Base-by-base conservation (phyloP, 2,329 filamentous ascomycete species). In the Arthrobotrys megalospora region DNA sequence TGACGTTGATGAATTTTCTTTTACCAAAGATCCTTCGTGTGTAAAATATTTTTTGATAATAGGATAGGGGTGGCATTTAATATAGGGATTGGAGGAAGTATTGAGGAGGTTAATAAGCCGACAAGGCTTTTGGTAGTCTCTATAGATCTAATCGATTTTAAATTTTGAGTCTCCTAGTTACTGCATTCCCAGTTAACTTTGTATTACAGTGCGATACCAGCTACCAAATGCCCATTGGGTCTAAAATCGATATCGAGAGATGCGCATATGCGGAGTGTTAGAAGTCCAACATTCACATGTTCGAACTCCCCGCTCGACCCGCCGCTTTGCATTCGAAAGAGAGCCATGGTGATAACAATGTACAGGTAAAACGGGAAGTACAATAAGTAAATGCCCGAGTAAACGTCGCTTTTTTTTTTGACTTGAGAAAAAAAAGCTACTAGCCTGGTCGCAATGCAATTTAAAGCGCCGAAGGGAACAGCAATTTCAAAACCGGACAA, bases 31-130 rank as follows among this genome's bases (percentile, higher is more conserved):
- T 60, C 34, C 55, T 60, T 60, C 55, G 24, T 43, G 19, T 60
- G 55, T 60, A 43, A 43, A 60, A 60, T 60, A 60, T 60, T 58
- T 58, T 43, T 45, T 45, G n/a, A 19, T 41, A 43, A 60, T 60
- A 60, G 34, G 36, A 24, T 43, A 60, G 16, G 28, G 52, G n/a
- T 3, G 32, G n/a, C n/a, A 19, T 38, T 8, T 53, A 34, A n/a
- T 53, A 21, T 7, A 19, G 16, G 7, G 34, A 53, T 53, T 12
- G 28, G 32, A 12, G n/a, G n/a, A n/a, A 11, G n/a, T 38, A 36
- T 38, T 12, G 6, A 11, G 48, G 3, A 3, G 11, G 16, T 55
- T n/a, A n/a, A n/a, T n/a, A n/a, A n/a, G n/a, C n/a, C n/a, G n/a
- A 11, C 5, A 55, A 5, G 2, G 8, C 32, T 38, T 55, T 36